Evolutionary conservation across 2,329 filamentous ascomycete genomes (phyloP).

Genomic region (Pseudocercospora musae): DNA sequence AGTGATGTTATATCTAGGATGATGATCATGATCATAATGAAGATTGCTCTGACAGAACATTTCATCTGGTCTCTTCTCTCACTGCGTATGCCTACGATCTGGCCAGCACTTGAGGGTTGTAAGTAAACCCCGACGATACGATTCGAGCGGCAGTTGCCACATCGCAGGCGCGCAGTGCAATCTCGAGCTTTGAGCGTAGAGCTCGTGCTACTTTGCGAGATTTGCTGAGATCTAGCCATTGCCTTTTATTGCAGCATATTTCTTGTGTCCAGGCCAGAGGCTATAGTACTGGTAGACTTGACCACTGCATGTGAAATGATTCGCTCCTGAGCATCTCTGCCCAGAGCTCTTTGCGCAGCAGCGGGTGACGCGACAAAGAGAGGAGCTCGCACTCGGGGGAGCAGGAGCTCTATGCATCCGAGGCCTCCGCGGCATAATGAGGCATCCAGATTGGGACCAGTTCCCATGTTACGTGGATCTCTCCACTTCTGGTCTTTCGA

Average conservation of each 20-base stretch:
- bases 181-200: too few relatives aligned
- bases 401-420: not conserved
- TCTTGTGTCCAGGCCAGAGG: too few relatives aligned
- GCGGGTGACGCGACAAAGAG: not conserved
- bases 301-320: not conserved
- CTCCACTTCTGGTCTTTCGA: not conserved
- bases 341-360: not conserved
- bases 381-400: not conserved
- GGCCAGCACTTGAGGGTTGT: too few relatives aligned
- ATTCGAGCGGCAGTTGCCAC: too few relatives aligned
- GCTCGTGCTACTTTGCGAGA: too few relatives aligned
- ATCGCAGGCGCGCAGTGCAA: too few relatives aligned
- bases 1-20: not conserved
- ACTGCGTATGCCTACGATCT: too few relatives aligned
- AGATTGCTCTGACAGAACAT: not conserved
- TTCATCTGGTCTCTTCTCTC: too few relatives aligned
- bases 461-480: not conserved
- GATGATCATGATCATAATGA: not conserved
- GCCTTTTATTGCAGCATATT: too few relatives aligned
- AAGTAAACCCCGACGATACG: too few relatives aligned
- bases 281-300: too few relatives aligned
- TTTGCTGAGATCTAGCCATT: too few relatives aligned
- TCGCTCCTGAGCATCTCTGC: not conserved
- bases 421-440: not conserved
- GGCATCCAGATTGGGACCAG: not conserved